These are phyloP conservation scores for Fomitopsis serialis DNA, from an alignment of 768 basidiomycete genomes.

Conservation along the genomic window DNA sequence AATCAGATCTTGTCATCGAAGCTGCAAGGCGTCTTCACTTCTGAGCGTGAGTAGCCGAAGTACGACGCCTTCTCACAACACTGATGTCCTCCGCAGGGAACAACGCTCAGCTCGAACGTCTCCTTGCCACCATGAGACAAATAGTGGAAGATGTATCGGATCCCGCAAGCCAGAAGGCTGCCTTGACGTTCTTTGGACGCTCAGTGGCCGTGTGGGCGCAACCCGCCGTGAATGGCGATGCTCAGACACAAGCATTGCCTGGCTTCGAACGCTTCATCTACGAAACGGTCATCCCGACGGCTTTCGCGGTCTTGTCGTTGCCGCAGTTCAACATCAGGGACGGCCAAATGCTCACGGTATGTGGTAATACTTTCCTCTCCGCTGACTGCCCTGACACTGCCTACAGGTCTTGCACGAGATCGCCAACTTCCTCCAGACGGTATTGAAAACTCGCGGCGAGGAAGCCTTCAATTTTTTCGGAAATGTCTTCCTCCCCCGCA, in stretches of 20 bases:
- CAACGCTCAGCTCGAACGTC: slow-evolving; percentile 56
- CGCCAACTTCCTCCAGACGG: slow-evolving; percentile 73
- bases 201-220: slow-evolving; percentile 68
- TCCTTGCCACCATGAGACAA: slow-evolving; percentile 70
- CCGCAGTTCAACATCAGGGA: slow-evolving; percentile 86
- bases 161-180: slow-evolving; percentile 68
- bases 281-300: slow-evolving; percentile 73
- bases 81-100: slow-evolving; percentile 47
- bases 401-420: slow-evolving; percentile 84
- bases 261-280: slow-evolving; percentile 94
- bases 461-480: slow-evolving; percentile 84
- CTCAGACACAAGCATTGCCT: slow-evolving; percentile 45
- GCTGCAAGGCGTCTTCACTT: slow-evolving; percentile 80
- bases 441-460: slow-evolving; percentile 69
- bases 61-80: background rate
- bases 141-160: slow-evolving; percentile 77
- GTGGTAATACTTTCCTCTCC: slow-evolving; percentile 21
- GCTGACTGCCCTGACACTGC: background rate
- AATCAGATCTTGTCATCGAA: slow-evolving; percentile 78
- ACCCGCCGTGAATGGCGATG: slow-evolving; percentile 28
- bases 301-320: slow-evolving; percentile 75
- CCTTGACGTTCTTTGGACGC: slow-evolving; percentile 72
- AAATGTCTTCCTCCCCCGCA: slow-evolving; percentile 82
- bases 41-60: slow-evolving; percentile 58
- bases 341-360: slow-evolving; percentile 77